Evolutionary conservation across 306 rosid genomes (phyloP).

Genomic region (Gastrolobium bilobum): DNA sequence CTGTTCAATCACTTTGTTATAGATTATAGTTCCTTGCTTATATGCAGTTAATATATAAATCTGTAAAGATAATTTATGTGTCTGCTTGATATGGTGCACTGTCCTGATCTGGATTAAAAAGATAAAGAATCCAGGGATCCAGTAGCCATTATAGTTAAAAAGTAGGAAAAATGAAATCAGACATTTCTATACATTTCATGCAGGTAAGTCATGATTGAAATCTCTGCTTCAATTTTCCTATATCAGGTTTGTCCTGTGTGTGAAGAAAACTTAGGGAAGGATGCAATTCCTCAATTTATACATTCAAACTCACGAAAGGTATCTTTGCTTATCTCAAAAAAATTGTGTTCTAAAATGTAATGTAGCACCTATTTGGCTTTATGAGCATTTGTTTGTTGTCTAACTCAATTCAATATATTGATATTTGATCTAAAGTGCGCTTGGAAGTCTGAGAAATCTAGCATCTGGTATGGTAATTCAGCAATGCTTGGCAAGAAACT

Average conservation of each 20-base stretch:
- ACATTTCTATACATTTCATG: not conserved
- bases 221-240: slow-evolving; percentile 44
- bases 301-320: slow-evolving; percentile 85
- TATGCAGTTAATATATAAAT: not conserved
- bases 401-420: slow-evolving; percentile 33
- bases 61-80: not conserved
- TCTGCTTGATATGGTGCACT: slow-evolving; percentile 41
- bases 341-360: slow-evolving; percentile 26
- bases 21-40: slow-evolving; percentile 18
- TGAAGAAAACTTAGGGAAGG: slow-evolving; percentile 81
- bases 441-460: slow-evolving; percentile 69
- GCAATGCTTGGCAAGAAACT: slow-evolving; percentile 66
- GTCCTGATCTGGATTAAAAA: slow-evolving; percentile 22
- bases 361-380: slow-evolving; percentile 19
- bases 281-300: slow-evolving; percentile 72
- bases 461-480: slow-evolving; percentile 63
- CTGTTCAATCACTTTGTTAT: not conserved
- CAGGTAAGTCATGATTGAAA: slow-evolving; percentile 35
- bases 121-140: slow-evolving; percentile 34
- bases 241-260: slow-evolving; percentile 94
- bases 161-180: slow-evolving; percentile 21
- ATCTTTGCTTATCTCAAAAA: slow-evolving; percentile 34
- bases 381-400: slow-evolving; percentile 35
- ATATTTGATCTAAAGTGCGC: slow-evolving; percentile 64
- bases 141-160: not conserved